Base-by-base conservation (phyloP, 208 protist genomes). In the Perkinsela sp. region DNA sequence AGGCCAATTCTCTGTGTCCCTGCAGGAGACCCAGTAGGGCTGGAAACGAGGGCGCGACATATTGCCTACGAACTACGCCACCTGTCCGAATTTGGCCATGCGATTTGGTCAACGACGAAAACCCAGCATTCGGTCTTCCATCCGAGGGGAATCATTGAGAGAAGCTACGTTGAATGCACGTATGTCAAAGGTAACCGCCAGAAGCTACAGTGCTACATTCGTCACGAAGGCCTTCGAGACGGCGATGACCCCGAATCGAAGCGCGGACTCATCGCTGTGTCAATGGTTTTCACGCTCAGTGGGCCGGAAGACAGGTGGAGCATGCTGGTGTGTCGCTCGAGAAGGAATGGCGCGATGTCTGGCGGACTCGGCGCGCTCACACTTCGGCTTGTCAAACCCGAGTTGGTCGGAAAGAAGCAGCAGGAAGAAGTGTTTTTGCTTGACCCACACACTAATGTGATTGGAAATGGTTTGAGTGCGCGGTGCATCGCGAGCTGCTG, bases 321-420 rank as follows among this genome's bases (percentile, higher is more conserved):
- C 31, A 90, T 90, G 85, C 77, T 90, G 29, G 88, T 82, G 82
- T 81, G 88, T 74, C 85, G 85, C 22, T 84, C 83, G 0, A 76
- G 85, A 22, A 80, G 85, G 67, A 83, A 87, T 30, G 85, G 85
- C 29, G 85, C 83, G 1, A 68, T 90, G 76, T 83, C 88, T 74
- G 80, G 77, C 66, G 75, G 82, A 69, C 76, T 90, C 69, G 82
- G 83, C 68, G 81, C 80, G 40, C 69, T 88, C 79, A 69, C 72
- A 74, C 65, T 90, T 84, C 70, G 71, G 82, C 32, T 69, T 84
- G 22, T 75, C 68, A 66, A 65, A 75, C 2, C 73, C 13, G 68
- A 70, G 1, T 81, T 90, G 1, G 85, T 82, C 30, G 74, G 80
- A 1, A 28, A 74, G 30, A 75, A 70, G 1, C 75, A 80, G 31